Conservation (phyloP, 257 asterid genomes). For the Lithospermum erythrorhizon region DNA sequence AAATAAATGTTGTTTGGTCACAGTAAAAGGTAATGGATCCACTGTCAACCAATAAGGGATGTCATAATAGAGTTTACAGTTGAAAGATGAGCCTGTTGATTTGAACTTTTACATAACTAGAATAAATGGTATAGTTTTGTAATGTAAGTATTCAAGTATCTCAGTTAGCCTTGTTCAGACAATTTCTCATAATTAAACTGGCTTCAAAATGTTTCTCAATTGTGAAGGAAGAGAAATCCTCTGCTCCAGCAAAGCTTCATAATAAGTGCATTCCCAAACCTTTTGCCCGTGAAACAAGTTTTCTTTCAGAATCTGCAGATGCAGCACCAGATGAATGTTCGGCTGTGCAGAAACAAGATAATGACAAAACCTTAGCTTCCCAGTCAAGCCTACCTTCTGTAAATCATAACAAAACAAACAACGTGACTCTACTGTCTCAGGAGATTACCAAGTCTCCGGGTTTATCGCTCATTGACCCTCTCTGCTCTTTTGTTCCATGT, state of each 20-base stretch:
- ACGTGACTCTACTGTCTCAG: constrained; percentile 36
- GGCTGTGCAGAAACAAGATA: constrained; percentile 33
- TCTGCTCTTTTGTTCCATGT: constrained; percentile 78
- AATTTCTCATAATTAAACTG: constrained; percentile 2
- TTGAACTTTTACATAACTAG: neutral
- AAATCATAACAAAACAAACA: constrained; percentile 22
- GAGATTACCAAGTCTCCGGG: constrained; percentile 38
- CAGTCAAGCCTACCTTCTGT: constrained; percentile 44
- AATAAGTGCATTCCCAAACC: constrained; percentile 29
- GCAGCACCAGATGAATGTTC: constrained; percentile 57
- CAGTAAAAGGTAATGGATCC: neutral
- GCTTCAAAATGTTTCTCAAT: constrained; percentile 4
- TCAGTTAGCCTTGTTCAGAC: neutral
- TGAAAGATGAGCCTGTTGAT: neutral
- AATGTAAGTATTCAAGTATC: neutral
- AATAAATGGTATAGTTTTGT: neutral
- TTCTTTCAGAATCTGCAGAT: constrained; percentile 65
- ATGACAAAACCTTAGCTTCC: constrained; percentile 29
- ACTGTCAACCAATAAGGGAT: neutral
- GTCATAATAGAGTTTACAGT: neutral
- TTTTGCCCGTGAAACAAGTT: constrained; percentile 60
- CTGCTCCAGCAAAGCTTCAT: constrained; percentile 17
- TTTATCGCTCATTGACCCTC: constrained; percentile 45
- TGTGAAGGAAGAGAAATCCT: constrained; percentile 33
- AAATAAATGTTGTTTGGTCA: neutral